Percentiles rank a stretch among this genome's conserved stretches.
Evolutionary conservation across 257 asterid genomes (phyloP).

Genomic region (Nicotiana tabacum): DNA sequence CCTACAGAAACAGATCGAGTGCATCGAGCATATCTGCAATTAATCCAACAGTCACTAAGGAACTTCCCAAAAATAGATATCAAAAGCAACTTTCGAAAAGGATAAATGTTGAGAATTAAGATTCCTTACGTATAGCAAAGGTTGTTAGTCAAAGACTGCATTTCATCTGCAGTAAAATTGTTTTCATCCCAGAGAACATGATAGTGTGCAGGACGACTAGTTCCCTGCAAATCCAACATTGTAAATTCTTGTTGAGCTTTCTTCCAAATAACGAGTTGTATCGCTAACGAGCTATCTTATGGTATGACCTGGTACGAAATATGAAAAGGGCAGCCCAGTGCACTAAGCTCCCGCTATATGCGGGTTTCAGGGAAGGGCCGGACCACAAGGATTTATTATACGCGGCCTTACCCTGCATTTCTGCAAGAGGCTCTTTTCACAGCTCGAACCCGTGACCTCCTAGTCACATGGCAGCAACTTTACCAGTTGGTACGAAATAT

Average conservation of each 20-base stretch:
- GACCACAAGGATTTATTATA: too few species aligned
- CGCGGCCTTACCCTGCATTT: too few species aligned
- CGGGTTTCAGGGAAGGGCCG: too few species aligned
- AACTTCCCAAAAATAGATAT: neutral
- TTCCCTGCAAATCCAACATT: constrained; percentile 49
- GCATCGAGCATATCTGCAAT: constrained; percentile 67
- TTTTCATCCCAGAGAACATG: constrained; percentile 98
- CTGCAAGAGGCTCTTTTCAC: too few species aligned
- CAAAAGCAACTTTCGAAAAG: neutral
- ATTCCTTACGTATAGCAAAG: constrained; percentile 63
- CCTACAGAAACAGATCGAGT: constrained; percentile 97
- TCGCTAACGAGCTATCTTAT: neutral
- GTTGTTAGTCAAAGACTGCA: constrained; percentile 87
- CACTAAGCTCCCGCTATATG: too few species aligned
- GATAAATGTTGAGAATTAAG: neutral
- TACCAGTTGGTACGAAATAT: too few species aligned
- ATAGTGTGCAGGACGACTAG: constrained; percentile 97
- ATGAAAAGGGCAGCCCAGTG: too few species aligned
- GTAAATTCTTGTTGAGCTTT: neutral
- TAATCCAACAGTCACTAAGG: neutral
- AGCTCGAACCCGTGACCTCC: too few species aligned
- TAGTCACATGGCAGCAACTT: too few species aligned
- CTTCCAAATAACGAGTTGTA: neutral
- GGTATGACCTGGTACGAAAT: neutral
- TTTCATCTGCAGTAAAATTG: constrained; percentile 90